phyloP scores from a whole-genome alignment of 2,329 filamentous ascomycete species.

The Endothia cerciana region DNA sequence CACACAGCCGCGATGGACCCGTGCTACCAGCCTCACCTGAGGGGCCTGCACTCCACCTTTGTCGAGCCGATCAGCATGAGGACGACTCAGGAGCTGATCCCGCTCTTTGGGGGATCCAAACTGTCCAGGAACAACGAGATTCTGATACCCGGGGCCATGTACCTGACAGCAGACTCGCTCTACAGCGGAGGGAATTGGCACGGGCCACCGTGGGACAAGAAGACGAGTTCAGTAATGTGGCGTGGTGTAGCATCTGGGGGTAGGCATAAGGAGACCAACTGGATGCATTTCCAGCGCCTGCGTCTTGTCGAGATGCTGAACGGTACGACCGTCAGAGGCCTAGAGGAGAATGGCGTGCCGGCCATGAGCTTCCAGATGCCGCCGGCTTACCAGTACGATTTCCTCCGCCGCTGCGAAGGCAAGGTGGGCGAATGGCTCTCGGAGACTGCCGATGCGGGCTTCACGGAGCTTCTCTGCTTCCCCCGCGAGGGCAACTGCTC shows the following conservation, averaged over 20 bases:
- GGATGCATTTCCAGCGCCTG: slow-evolving; percentile 72
- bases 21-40: slow-evolving; percentile 56
- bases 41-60: slow-evolving; percentile 56
- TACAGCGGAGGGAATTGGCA: slow-evolving; percentile 61
- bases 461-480: slow-evolving; percentile 47
- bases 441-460: slow-evolving; percentile 48
- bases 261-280: slow-evolving; percentile 56
- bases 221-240: slow-evolving; percentile 62
- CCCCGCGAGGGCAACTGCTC: slow-evolving; percentile 41
- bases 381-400: slow-evolving; percentile 46
- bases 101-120: slow-evolving; percentile 63
- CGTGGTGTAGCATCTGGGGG: slow-evolving; percentile 68
- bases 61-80: slow-evolving; percentile 54
- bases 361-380: slow-evolving; percentile 56
- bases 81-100: slow-evolving; percentile 56
- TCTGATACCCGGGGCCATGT: slow-evolving; percentile 65
- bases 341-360: slow-evolving; percentile 47
- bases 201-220: slow-evolving; percentile 62
- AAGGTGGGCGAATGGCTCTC: slow-evolving; percentile 47
- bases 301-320: slow-evolving; percentile 73
- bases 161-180: slow-evolving; percentile 58
- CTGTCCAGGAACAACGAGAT: slow-evolving; percentile 64
- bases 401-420: slow-evolving; percentile 39
- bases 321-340: slow-evolving; percentile 55
- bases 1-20: slow-evolving; percentile 59